Conservation (phyloP, 768 basidiomycete species). For the Lentinula sp. region DNA sequence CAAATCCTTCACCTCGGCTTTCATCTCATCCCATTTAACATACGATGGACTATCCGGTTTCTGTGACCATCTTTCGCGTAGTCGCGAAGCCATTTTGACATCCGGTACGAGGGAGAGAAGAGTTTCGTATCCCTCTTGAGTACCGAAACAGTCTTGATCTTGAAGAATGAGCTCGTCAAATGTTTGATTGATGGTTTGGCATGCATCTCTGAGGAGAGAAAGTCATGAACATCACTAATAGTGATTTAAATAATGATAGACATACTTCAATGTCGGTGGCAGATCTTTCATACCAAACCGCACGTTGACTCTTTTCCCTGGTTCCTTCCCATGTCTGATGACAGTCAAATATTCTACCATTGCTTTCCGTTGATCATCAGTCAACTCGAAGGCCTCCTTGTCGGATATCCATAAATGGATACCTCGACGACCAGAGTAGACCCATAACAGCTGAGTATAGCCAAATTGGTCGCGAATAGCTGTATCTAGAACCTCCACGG, state of each 20-base stretch:
- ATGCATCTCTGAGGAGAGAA: conserved; percentile 29
- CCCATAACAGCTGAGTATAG: conserved; percentile 88
- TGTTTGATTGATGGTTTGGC: conserved; percentile 38
- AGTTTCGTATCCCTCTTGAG: conserved; percentile 64
- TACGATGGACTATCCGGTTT: conserved; percentile 49
- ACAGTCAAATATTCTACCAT: conserved; percentile 87
- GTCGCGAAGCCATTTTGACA: conserved; percentile 32
- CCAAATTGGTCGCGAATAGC: conserved; percentile 87
- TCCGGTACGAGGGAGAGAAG: conserved; percentile 76
- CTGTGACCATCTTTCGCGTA: conserved; percentile 56
- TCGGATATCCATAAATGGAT: conserved; percentile 99
- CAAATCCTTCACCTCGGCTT: conserved; percentile 26
- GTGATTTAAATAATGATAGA: conserved; percentile 11
- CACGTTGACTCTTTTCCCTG: conserved; percentile 78
- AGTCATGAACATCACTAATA: background rate
- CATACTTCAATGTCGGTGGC: conserved; percentile 72
- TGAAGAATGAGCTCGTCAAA: conserved; percentile 67
- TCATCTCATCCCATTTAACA: conserved; percentile 72
- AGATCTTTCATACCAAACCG: conserved; percentile 39
- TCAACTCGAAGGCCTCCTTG: conserved; percentile 77
- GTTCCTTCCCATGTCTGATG: conserved; percentile 74
- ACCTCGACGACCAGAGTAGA: conserved; percentile 96
- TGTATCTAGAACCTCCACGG: conserved; percentile 80
- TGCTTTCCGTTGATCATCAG: conserved; percentile 84
- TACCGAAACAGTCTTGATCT: conserved; percentile 81